phyloP scores from a whole-genome alignment of 1,284 basidiomycete species.

The Apiotrichum mycotoxinovorans region DNA sequence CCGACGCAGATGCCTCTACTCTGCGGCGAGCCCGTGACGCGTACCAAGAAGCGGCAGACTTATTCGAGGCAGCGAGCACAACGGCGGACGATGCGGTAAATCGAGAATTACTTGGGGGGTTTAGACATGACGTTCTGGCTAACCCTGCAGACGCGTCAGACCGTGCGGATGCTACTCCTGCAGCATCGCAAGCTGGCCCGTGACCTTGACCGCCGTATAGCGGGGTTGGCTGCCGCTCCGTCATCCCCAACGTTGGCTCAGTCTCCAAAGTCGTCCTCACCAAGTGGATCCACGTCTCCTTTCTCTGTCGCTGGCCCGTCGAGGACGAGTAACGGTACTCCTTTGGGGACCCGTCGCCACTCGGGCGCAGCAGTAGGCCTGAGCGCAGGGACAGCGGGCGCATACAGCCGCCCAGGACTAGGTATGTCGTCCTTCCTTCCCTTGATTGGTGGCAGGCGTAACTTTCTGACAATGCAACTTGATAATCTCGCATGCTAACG shows the following conservation, averaged over 20 bases:
- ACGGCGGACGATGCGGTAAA: conserved; percentile 20
- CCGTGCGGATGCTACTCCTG: conserved; percentile 38
- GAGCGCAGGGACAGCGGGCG: not conserved
- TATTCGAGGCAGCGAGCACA: conserved; percentile 33
- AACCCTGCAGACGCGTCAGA: conserved; percentile 12
- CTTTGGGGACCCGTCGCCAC: not conserved
- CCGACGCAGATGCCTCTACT: conserved; percentile 15
- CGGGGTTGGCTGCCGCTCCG: not conserved
- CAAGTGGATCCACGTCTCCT: not conserved
- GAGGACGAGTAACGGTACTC: not conserved
- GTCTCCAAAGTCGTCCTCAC: not conserved
- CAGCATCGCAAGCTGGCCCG: conserved; percentile 45
- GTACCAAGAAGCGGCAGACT: conserved; percentile 39
- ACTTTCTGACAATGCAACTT: not conserved
- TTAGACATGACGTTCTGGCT: not conserved
- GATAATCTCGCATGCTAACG: not conserved
- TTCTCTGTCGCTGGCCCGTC: not conserved
- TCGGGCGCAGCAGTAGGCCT: conserved; percentile 9
- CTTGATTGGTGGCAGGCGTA: not conserved
- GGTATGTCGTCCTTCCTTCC: conserved; percentile 1
- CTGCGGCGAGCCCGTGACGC: conserved; percentile 30
- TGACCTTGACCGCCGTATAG: conserved; percentile 43
- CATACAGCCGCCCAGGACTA: conserved; percentile 2
- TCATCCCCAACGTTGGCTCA: conserved; percentile 2
- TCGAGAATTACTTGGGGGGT: not conserved